These are phyloP conservation scores for Spergularia bocconei DNA, from an alignment of 148 eudicot species.

Conservation along the genomic window DNA sequence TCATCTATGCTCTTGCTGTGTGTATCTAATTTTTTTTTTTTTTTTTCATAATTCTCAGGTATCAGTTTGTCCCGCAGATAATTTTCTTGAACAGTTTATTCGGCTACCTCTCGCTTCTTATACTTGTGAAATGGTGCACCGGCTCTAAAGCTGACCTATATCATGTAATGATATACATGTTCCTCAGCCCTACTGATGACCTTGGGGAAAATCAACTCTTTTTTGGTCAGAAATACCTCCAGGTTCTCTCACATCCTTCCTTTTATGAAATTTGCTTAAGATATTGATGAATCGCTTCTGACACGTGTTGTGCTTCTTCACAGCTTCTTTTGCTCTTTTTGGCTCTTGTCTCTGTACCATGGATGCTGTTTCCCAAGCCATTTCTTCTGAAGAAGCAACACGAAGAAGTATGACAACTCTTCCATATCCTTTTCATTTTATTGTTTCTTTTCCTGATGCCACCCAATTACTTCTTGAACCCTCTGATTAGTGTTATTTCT, in stretches of 20 bases:
- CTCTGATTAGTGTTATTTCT: constrained; percentile 3
- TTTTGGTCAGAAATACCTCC: constrained; percentile 67
- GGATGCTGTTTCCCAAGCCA: constrained; percentile 94
- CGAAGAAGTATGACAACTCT: constrained; percentile 50
- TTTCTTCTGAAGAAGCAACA: constrained; percentile 83
- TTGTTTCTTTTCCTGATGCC: not conserved
- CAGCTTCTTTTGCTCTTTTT: constrained; percentile 59
- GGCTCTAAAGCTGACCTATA: constrained; percentile 88
- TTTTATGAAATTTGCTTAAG: not conserved
- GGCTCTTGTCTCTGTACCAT: constrained; percentile 79
- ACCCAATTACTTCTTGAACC: not conserved
- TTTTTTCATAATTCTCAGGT: constrained; percentile 41
- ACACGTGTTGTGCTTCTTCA: constrained; percentile 12
- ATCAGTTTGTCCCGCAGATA: constrained; percentile 84
- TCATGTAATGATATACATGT: constrained; percentile 91
- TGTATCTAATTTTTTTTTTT: constrained; percentile 9
- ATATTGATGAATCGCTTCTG: constrained; percentile 6
- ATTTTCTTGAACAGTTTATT: constrained; percentile 82
- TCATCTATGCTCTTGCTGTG: not conserved
- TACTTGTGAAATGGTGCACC: constrained; percentile 84
- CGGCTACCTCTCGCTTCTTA: constrained; percentile 84
- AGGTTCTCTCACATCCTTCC: constrained; percentile 41
- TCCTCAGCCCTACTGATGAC: constrained; percentile 82
- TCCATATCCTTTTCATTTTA: not conserved
- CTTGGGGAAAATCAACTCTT: constrained; percentile 87